Conservation (phyloP, 2,329 filamentous ascomycete species). For the Dactylonectria macrodidyma region DNA sequence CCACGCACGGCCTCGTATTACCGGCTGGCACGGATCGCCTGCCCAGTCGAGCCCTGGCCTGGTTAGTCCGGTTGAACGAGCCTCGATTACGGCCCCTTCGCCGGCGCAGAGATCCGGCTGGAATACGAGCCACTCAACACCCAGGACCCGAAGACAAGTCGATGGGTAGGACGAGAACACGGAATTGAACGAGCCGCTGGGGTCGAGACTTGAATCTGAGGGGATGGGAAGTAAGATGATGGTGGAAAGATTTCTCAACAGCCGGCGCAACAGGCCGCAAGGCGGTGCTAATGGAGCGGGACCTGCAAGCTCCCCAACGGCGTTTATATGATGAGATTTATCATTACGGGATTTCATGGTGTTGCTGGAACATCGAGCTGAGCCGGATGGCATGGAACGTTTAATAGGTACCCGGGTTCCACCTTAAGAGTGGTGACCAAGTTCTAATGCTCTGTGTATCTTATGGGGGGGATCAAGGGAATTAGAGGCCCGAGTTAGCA, state of each 20-base stretch:
- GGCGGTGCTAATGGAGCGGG: conserved; percentile 49
- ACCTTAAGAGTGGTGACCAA: background rate
- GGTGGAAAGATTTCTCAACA: conserved; percentile 69
- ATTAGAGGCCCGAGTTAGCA: background rate
- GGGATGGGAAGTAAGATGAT: conserved; percentile 64
- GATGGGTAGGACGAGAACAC: conserved; percentile 29
- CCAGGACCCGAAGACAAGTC: conserved; percentile 23
- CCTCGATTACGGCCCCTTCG: conserved; percentile 31
- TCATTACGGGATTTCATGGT: background rate
- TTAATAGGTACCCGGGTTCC: background rate
- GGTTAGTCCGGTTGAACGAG: conserved; percentile 28
- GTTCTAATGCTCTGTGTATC: background rate
- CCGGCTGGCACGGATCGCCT: conserved; percentile 40
- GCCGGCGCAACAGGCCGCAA: conserved; percentile 59
- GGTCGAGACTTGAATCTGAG: conserved; percentile 50
- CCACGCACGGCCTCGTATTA: conserved; percentile 37
- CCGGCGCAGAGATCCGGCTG: conserved; percentile 18
- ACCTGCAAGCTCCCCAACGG: conserved; percentile 48
- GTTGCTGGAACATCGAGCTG: background rate
- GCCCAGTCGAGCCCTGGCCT: conserved; percentile 50
- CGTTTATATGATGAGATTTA: conserved; percentile 48
- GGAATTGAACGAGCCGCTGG: background rate
- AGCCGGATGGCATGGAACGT: background rate
- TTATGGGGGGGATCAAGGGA: background rate
- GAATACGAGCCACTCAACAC: conserved; percentile 23